A percentile compares a stretch with the other conserved stretches of the same genome.
Evolutionary conservation across 257 asterid genomes (phyloP).

Genomic region (Solanum chiquidenum): DNA sequence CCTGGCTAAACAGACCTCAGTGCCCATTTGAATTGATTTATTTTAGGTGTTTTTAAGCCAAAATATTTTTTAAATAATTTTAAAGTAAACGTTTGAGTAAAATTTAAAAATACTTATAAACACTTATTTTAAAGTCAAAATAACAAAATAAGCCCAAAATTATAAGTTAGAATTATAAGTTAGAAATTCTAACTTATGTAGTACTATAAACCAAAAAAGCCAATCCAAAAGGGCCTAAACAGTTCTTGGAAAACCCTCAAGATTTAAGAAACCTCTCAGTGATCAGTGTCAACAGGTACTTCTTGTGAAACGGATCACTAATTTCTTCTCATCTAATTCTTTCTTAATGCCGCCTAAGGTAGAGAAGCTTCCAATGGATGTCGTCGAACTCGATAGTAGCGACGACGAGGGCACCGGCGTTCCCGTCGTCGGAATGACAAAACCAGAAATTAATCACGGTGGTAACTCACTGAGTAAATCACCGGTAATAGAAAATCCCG

Average conservation of each 20-base stretch:
- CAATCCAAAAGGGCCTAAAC: too few relatives aligned
- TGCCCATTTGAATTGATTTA: too few relatives aligned
- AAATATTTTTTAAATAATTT: too few relatives aligned
- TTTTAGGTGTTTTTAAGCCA: too few relatives aligned
- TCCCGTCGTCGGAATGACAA: neutral
- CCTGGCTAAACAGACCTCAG: neutral
- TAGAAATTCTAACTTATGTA: too few relatives aligned
- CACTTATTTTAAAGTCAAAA: too few relatives aligned
- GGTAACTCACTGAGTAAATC: conserved; percentile 17
- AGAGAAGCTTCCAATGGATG: conserved; percentile 21
- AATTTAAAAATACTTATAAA: too few relatives aligned
- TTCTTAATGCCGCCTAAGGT: conserved; percentile 25
- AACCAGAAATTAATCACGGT: neutral
- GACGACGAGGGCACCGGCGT: conserved; percentile 44
- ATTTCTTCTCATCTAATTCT: neutral
- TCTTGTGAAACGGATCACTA: neutral
- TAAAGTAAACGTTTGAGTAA: too few relatives aligned
- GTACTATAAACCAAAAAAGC: too few relatives aligned
- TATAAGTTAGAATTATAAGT: too few relatives aligned
- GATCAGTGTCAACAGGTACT: neutral
- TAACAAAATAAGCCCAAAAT: too few relatives aligned
- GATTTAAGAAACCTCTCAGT: neutral
- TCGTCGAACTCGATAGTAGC: conserved; percentile 69
- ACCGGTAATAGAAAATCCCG: conserved; percentile 13
- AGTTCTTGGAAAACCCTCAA: neutral